These are phyloP conservation scores for Pseudozyma sp. DNA, from an alignment of 1,284 basidiomycete genomes.

Conservation along the genomic window DNA sequence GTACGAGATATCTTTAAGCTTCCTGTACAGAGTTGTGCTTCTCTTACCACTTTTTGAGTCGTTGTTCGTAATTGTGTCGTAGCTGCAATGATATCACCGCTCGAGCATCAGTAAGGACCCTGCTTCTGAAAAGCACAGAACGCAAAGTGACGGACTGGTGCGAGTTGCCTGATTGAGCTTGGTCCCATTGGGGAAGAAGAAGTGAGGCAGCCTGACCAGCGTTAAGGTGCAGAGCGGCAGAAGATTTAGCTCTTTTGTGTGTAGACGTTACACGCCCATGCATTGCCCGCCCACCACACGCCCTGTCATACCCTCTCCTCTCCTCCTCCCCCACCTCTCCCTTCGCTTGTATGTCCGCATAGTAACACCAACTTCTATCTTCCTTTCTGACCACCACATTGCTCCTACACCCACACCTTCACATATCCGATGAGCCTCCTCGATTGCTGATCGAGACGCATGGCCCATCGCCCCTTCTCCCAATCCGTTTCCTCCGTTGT, in stretches of 20 bases:
- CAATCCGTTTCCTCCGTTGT: not conserved
- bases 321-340: not conserved
- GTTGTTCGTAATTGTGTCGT: no score
- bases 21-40: no score
- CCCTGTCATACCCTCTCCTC: not conserved
- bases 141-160: no score
- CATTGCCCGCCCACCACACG: not conserved
- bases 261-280: constrained; percentile 30
- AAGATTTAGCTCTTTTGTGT: not conserved
- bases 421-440: constrained; percentile 43
- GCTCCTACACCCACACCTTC: not conserved
- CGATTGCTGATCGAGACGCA: constrained; percentile 36
- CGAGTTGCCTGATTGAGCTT: not conserved
- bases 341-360: constrained; percentile 11
- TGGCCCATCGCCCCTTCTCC: constrained; percentile 27
- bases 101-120: not conserved
- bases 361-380: constrained; percentile 33
- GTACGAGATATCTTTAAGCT: no score
- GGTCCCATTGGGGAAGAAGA: not conserved
- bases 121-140: not conserved
- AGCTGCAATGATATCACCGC: not conserved
- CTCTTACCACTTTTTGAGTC: no score
- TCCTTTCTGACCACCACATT: constrained; percentile 5
- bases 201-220: not conserved
- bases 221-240: no score